phyloP scores from a whole-genome alignment of 352 stramenopile species.

The Hyaloperonospora brassicae region DNA sequence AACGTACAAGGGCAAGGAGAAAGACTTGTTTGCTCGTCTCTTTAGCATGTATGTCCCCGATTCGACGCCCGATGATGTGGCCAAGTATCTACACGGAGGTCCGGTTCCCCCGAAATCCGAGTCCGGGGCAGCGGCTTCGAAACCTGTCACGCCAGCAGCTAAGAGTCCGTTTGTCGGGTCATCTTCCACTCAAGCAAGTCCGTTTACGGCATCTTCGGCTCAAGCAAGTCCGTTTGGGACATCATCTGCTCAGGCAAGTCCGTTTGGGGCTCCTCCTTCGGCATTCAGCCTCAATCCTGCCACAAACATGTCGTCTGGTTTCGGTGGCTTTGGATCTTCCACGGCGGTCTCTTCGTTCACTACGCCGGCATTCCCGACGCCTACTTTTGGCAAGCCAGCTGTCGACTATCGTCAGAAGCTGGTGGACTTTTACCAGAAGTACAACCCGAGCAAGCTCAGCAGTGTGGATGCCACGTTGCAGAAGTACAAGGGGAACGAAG shows the following conservation, averaged over 20 bases:
- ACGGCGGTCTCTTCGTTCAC: constrained; percentile 12
- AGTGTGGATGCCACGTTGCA: constrained; percentile 82
- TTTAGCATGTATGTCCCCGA: constrained; percentile 54
- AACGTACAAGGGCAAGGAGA: constrained; percentile 50
- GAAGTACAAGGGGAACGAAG: constrained; percentile 86
- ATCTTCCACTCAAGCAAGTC: too few species aligned
- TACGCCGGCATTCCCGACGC: constrained; percentile 3
- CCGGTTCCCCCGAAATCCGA: constrained; percentile 38
- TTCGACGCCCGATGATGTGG: constrained; percentile 48
- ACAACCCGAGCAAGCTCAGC: constrained; percentile 85
- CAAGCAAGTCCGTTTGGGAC: not conserved
- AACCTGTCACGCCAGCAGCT: constrained; percentile 12
- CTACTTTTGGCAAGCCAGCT: constrained; percentile 37
- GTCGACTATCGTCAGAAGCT: constrained; percentile 60
- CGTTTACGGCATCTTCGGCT: too few species aligned
- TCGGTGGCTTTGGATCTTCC: constrained; percentile 20
- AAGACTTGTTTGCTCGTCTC: constrained; percentile 48
- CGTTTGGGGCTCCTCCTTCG: constrained; percentile 21
- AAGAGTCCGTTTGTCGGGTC: constrained; percentile 25
- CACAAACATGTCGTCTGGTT: constrained; percentile 21
- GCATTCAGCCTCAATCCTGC: constrained; percentile 21
- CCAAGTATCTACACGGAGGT: constrained; percentile 53
- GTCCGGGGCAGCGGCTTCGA: constrained; percentile 5
- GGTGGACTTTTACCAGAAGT: constrained; percentile 86
- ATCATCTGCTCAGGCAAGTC: constrained; percentile 13